Evolutionary conservation across 2,329 filamentous ascomycete species (phyloP).

Genomic region (Alternaria sp.): DNA sequence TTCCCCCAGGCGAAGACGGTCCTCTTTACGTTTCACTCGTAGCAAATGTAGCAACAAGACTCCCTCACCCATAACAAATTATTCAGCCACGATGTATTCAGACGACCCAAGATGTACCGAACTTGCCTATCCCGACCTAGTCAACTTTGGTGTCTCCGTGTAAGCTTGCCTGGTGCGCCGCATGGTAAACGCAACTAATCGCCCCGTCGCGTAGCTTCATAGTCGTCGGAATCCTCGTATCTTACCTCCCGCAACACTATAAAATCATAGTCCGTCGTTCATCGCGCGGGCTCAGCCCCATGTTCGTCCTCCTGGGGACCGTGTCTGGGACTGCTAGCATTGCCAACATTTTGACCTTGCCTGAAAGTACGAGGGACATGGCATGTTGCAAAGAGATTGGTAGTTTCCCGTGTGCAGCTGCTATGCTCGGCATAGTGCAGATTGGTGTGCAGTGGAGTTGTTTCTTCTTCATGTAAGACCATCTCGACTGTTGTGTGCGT

Average conservation of each 20-base stretch:
- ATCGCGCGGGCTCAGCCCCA: constrained; percentile 93
- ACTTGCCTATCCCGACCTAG: constrained; percentile 60
- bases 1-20: neutral
- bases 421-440: constrained; percentile 86
- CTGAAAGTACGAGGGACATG: constrained; percentile 82
- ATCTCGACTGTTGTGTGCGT: neutral
- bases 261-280: constrained; percentile 87
- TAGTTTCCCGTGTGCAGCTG: constrained; percentile 82
- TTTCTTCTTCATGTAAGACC: constrained; percentile 81
- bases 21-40: neutral
- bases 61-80: neutral
- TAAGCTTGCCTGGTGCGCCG: constrained; percentile 43
- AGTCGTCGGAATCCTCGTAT: constrained; percentile 85
- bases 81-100: constrained; percentile 21
- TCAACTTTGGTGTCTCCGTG: constrained; percentile 65
- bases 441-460: constrained; percentile 91
- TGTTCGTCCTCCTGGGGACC: constrained; percentile 92
- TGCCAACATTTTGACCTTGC: constrained; percentile 88
- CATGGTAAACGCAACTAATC: constrained; percentile 22
- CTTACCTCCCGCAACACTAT: constrained; percentile 93
- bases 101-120: constrained; percentile 55
- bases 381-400: constrained; percentile 85
- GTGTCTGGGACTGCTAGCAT: constrained; percentile 89
- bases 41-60: constrained; percentile 1
- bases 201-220: constrained; percentile 65